These are phyloP conservation scores for Candida ascalaphidarum DNA, from an alignment of 805 yeast genomes.

Conservation along the genomic window DNA sequence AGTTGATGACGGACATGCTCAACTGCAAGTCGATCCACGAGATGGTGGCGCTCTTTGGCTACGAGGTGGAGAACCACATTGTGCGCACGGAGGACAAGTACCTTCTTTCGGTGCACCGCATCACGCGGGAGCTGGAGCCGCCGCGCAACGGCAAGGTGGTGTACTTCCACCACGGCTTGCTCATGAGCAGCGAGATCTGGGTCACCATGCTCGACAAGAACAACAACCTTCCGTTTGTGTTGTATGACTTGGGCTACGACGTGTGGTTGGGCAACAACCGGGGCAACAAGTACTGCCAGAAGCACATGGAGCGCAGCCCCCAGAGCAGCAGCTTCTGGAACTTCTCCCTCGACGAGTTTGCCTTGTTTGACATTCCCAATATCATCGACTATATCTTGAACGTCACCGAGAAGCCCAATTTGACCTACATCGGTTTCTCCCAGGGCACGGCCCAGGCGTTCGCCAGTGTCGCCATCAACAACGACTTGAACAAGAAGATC, in stretches of 20 bases:
- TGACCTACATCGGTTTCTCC: constrained; percentile 80
- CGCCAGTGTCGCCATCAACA: constrained; percentile 66
- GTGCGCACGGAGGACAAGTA: constrained; percentile 75
- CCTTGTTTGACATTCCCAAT: constrained; percentile 22
- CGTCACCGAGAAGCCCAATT: constrained; percentile 27
- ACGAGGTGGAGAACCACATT: constrained; percentile 65
- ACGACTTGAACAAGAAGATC: constrained; percentile 48
- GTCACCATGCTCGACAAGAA: constrained; percentile 33
- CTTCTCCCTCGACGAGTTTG: constrained; percentile 23
- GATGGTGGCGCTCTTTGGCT: constrained; percentile 63
- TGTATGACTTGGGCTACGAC: constrained; percentile 45
- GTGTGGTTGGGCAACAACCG: constrained; percentile 19
- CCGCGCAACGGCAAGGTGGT: constrained; percentile 39
- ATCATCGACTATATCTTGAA: constrained; percentile 24
- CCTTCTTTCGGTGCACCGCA: constrained; percentile 65
- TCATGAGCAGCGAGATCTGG: constrained; percentile 85
- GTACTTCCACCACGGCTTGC: constrained; percentile 84
- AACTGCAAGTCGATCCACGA: constrained; percentile 49
- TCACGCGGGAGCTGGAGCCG: constrained; percentile 26
- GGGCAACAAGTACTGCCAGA: constrained; percentile 22
- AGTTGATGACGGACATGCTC: constrained; percentile 28
- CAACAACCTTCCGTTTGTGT: constrained; percentile 56
- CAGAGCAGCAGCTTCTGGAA: constrained; percentile 19
- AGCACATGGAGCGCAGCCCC: constrained; percentile 17
- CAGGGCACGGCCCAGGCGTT: constrained; percentile 94